Base-by-base conservation (phyloP, 805 yeast genomes). In the Komagataella kurtzmanii region DNA sequence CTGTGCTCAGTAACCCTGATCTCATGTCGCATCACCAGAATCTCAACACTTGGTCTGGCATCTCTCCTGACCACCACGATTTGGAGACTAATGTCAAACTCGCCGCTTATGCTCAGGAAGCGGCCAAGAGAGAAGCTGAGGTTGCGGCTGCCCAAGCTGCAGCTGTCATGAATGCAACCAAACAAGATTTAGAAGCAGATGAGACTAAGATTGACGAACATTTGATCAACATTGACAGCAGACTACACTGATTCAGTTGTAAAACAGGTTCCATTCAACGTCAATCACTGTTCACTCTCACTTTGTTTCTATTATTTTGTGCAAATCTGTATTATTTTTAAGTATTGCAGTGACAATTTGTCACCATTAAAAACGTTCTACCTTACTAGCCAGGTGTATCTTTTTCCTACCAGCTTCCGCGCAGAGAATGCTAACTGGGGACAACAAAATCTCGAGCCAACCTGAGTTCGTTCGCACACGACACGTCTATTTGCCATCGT, bases 51-150 rank as follows among this genome's bases (percentile, higher is more conserved):
- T 44, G 24, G 46, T 49, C 45, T 7, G 47, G 46, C 14, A 43
- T 36, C 17, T 36, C 45, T 17, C 24, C 51, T 44, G 44, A 45
- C 14, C 45, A 47, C 24, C 50, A 47, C 47, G 46, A 47, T 46
- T 17, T 50, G 46, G 40, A 48, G 36, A 36, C 47, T 19, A 49
- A 50, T 3, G 47, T 12, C 23, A 44, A 44, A 10, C 23, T 17
- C 14, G 46, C 46, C 46, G 23, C 19, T 19, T 19, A 45, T 6
- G 48, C 49, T 12, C 53, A 54, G 44, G 52, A 54, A 40, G 50
- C 47, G n/a, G 48, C 52, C 17, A 57, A 57, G 47, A 53, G 56
- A 46, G 50, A 45, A 14, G 50, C 18, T 8, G 46, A 48, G n/a
- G 44, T 24, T 24, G 19, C 54, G 12, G 52, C 50, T 21, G 50